Evolutionary conservation across 805 yeast species (phyloP).

Genomic region (Yamadazyma phyllophila): DNA sequence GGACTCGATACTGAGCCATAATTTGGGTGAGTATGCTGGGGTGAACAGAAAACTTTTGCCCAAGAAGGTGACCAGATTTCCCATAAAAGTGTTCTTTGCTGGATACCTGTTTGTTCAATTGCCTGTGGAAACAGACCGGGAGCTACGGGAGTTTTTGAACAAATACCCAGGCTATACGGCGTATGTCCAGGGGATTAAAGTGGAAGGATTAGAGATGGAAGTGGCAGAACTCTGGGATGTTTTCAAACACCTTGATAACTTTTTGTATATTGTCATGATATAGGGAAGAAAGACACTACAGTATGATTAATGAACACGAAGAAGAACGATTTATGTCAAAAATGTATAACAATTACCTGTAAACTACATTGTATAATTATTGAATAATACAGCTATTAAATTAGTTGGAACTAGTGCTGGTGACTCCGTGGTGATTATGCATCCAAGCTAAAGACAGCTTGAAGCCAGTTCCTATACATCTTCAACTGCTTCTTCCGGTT

Average conservation of each 20-base stretch:
- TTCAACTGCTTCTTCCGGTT: conserved; percentile 89
- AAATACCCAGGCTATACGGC: conserved; percentile 9
- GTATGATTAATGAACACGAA: no score
- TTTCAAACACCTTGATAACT: conserved; percentile 36
- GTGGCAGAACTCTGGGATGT: conserved; percentile 27
- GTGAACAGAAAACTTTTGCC: conserved; percentile 29
- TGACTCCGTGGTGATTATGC: background rate
- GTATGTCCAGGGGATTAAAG: conserved; percentile 33
- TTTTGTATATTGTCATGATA: conserved; percentile 30
- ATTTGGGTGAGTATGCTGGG: conserved; percentile 23
- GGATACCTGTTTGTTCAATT: conserved; percentile 35
- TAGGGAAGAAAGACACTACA: background rate
- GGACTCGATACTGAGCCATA: conserved; percentile 44
- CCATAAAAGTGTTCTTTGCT: conserved; percentile 48
- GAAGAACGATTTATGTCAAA: no score
- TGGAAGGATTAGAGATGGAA: conserved; percentile 13
- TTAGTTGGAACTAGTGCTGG: no score
- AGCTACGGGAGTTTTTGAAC: conserved; percentile 7
- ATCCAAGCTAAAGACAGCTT: conserved; percentile 67
- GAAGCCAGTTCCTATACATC: conserved; percentile 97
- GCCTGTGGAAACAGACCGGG: conserved; percentile 6
- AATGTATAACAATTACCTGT: background rate
- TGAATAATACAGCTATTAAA: background rate
- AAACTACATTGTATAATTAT: background rate
- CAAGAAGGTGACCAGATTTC: conserved; percentile 36